phyloP scores from a whole-genome alignment of 2,329 filamentous ascomycete genomes.

The Aspergillus jensenii region DNA sequence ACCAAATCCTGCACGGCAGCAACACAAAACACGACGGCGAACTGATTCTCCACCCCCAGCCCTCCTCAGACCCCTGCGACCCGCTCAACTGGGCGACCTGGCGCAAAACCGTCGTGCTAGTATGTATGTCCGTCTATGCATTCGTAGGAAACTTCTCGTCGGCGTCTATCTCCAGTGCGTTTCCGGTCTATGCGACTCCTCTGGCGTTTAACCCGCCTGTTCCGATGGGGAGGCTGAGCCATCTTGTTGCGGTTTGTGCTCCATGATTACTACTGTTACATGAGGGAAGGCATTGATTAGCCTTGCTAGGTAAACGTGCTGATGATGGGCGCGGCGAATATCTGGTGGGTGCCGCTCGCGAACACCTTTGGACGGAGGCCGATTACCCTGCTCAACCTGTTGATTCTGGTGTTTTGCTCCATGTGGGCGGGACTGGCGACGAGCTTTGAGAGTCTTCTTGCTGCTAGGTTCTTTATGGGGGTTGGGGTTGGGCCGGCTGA shows the following conservation, averaged over 20 bases:
- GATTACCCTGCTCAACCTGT: slow-evolving; percentile 6
- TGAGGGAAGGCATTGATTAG: too few relatives aligned
- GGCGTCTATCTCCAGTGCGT: slow-evolving; percentile 7
- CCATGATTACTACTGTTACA: background rate
- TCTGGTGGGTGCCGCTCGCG: slow-evolving; percentile 14
- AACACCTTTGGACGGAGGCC: slow-evolving; percentile 11
- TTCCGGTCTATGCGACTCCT: slow-evolving; percentile 11
- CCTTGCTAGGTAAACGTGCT: slow-evolving; percentile 5
- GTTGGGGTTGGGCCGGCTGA: slow-evolving; percentile 12
- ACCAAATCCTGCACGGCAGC: background rate
- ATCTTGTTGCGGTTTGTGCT: slow-evolving; percentile 10
- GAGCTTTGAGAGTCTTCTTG: slow-evolving; percentile 10
- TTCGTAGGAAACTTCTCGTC: slow-evolving; percentile 12
- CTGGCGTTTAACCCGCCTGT: slow-evolving; percentile 13
- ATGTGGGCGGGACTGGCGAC: slow-evolving; percentile 6
- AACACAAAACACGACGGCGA: slow-evolving; percentile 6
- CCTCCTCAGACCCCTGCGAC: slow-evolving; percentile 8
- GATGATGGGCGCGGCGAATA: slow-evolving; percentile 14
- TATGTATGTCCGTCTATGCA: slow-evolving; percentile 7
- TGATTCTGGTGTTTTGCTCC: slow-evolving; percentile 7
- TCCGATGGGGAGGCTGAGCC: slow-evolving; percentile 7
- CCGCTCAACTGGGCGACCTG: slow-evolving; percentile 11
- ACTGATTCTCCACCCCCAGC: slow-evolving; percentile 8
- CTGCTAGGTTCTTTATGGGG: slow-evolving; percentile 12
- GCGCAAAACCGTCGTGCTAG: slow-evolving; percentile 7